Evolutionary conservation across 176 grass and related monocot genomes (phyloP), one percentile per base, ranked within the genome.

Genomic region (Guadua angustifolia): DNA sequence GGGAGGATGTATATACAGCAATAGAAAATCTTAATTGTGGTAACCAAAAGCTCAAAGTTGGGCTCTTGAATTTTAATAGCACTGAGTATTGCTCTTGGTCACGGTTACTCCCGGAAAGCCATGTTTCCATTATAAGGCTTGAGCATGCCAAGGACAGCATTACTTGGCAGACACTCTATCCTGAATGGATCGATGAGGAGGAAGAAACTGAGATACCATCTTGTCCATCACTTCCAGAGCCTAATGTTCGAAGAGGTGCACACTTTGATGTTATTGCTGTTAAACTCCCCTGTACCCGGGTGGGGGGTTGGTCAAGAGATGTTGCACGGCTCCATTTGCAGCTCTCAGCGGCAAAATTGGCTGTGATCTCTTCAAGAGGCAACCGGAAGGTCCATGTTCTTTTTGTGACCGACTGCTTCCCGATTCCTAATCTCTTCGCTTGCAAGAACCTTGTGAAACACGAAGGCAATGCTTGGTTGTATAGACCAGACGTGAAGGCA

Each of bases 171-270:
- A 71, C 38, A 40, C 86, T 97, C 15, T 97, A 94, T 52, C 94
- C 94, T 43, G 94, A 97, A 91, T 97, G 94, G 94, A 97, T 97
- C 1, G 92, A 97, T 10, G 94, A 97, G 89, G 94, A 97, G 80
- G 90, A 97, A 72, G 90, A 94, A 46, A 71, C 69, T 39, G 80
- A 83, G 33, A 60, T 88, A 81, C 92, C 88, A 0, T 71, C 82
- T 36, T 94, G 92, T 9, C 92, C 92, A 36, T 88, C 79, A 40
- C 61, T 94, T 83, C 86, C 92, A 46, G 88, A 91, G 29, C 92
- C 88, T 81, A 86, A 59, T 79, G 69, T 82, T 58, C 88, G n/a
- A 59, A 91, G 73, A 88, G 63, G 86, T 11, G 70, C n/a, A 26
- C 73, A 2, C 26, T 94, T 91, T 15, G 88, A 94, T 79, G 74